A percentile compares a stretch with the other conserved stretches of the same genome.
These are phyloP conservation scores for Naematelia encephala DNA, from an alignment of 768 basidiomycete species.

Conservation along the genomic window DNA sequence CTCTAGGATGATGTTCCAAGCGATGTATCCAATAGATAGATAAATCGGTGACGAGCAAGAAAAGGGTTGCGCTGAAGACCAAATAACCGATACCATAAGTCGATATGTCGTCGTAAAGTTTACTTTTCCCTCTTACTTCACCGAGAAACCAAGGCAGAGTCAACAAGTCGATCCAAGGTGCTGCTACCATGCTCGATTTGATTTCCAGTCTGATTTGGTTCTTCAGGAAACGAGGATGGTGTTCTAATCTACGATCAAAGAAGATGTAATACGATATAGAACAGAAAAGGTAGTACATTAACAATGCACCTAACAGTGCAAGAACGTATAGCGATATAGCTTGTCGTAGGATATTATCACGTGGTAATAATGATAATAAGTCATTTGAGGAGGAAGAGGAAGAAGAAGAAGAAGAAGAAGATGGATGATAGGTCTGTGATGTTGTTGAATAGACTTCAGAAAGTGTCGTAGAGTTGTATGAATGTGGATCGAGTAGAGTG, in stretches of 20 bases:
- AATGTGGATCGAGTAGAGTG: constrained; percentile 7
- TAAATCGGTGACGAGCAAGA: constrained; percentile 85
- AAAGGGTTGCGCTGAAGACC: constrained; percentile 48
- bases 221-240: constrained; percentile 87
- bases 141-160: constrained; percentile 92
- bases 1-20: constrained; percentile 70
- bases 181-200: constrained; percentile 64
- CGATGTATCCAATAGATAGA: constrained; percentile 97
- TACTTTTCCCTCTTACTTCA: constrained; percentile 81
- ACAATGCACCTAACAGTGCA: constrained; percentile 74
- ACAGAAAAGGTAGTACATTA: constrained; percentile 89
- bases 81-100: constrained; percentile 62
- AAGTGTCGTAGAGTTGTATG: constrained; percentile 27
- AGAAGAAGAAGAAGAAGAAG: constrained; percentile 7
- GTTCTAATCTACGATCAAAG: constrained; percentile 93
- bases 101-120: constrained; percentile 70
- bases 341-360: constrained; percentile 75
- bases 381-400: too few species aligned
- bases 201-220: constrained; percentile 79
- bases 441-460: constrained; percentile 32
- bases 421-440: constrained; percentile 48
- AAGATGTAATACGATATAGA: constrained; percentile 74
- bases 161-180: constrained; percentile 75
- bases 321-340: constrained; percentile 65
- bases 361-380: constrained; percentile 53